Evolutionary conservation across 163 green algal genomes (phyloP), one percentile per base, ranked within the genome.

Genomic region (Scenedesmus sp.): DNA sequence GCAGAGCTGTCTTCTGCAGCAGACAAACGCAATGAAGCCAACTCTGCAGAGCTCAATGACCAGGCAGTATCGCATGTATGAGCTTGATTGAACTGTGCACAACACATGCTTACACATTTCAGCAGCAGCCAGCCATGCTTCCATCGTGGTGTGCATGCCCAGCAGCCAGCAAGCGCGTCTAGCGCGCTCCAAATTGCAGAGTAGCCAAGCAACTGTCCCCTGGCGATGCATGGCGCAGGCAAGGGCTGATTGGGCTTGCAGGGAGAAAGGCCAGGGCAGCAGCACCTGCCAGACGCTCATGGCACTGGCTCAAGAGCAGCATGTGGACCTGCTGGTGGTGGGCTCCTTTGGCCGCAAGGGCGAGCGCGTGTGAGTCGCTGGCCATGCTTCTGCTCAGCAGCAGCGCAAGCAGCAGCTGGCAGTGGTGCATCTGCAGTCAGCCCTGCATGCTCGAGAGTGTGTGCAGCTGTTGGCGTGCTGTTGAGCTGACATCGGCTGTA

Each of bases 291-390:
- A 95, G 88, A 82, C 92, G 18, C 89, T 97, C n/a, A 95, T 94
- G 5, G 64, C 87, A 34, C 79, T 97, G 84, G 94, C 93, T 16
- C 84, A 96, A 3, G 91, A 94, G 62, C 60, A 88, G 2, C 56
- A 88, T 2, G 66, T 94, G n/a, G 93, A 96, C 73, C 79, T 97
- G 76, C 88, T 97, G 89, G 93, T 97, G 20, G 81, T 96, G 74
- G 95, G 95, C 52, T 95, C 90, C 55, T 97, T 94, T 85, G 95
- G 95, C 4, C 91, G 94, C 52, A 97, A 97, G 81, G 95, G 95
- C 5, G 95, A 96, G 92, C 94, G 94, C 59, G 76, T 96, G 95
- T 95, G 88, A 95, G 93, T 92, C 3, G 34, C 60, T 91, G 73
- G 46, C 10, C 86, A 34, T 56, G 4, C 34, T 46, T 46, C 9